These are phyloP conservation scores for Aspergillus baeticus DNA, from an alignment of 495 filamentous ascomycete genomes.

Conservation along the genomic window DNA sequence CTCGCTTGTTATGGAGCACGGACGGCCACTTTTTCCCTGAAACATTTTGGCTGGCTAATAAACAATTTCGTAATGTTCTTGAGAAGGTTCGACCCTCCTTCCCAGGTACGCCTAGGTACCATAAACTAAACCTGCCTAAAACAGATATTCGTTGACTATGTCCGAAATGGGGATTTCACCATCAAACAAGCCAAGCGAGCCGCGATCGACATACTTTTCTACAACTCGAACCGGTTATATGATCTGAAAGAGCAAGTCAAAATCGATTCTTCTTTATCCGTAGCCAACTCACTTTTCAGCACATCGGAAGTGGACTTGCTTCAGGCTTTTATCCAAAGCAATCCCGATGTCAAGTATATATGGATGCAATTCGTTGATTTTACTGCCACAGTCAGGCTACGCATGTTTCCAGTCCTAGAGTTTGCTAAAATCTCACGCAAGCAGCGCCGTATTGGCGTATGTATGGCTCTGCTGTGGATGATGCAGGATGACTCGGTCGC, in stretches of 20 bases:
- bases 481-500: constrained; percentile 49
- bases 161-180: constrained; percentile 55
- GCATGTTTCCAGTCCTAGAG: constrained; percentile 66
- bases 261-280: constrained; percentile 8
- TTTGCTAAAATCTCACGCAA: constrained; percentile 58
- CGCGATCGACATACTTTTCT: constrained; percentile 62
- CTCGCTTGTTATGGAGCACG: constrained; percentile 81
- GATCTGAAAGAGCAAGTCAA: constrained; percentile 34
- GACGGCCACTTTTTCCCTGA: constrained; percentile 86
- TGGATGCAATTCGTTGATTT: constrained; percentile 81
- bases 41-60: constrained; percentile 74
- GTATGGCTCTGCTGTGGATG: constrained; percentile 53
- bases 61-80: constrained; percentile 74
- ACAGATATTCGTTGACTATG: constrained; percentile 62
- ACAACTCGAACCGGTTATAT: constrained; percentile 70
- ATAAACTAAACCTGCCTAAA: background rate
- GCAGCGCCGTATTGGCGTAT: constrained; percentile 53
- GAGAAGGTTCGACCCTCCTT: constrained; percentile 49
- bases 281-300: background rate
- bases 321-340: constrained; percentile 23
- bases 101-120: background rate
- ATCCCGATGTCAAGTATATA: constrained; percentile 51
- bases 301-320: constrained; percentile 13
- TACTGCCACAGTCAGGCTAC: constrained; percentile 64
- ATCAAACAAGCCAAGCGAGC: constrained; percentile 58